Evolutionary conservation across 164 flowering plant species (phyloP).

Genomic region (Aristolochia contorta): DNA sequence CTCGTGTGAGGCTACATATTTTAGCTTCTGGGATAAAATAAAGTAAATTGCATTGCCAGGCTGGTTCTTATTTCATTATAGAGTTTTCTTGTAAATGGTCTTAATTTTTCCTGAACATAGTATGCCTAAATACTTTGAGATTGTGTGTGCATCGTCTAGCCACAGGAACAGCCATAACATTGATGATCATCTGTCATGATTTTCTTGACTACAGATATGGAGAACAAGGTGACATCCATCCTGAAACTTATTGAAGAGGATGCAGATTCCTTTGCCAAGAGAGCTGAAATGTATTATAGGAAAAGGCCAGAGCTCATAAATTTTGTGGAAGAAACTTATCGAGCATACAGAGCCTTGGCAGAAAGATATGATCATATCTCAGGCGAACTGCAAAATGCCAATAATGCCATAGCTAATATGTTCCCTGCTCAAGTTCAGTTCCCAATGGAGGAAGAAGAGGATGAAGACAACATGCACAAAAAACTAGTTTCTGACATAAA

Average conservation of each 20-base stretch:
- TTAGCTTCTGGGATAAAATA: too few species aligned
- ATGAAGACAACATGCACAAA: conserved; percentile 9
- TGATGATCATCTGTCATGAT: conserved; percentile 1
- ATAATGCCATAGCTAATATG: conserved; percentile 66
- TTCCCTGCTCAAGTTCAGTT: conserved; percentile 64
- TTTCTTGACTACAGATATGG: conserved; percentile 53
- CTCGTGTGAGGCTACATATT: too few species aligned
- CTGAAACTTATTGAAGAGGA: conserved; percentile 66
- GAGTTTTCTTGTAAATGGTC: too few species aligned
- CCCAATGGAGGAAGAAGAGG: conserved; percentile 46
- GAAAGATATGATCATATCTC: conserved; percentile 81
- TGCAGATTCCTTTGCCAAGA: conserved; percentile 70
- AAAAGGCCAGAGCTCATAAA: conserved; percentile 71
- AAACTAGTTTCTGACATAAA: conserved; percentile 6
- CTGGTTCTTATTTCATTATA: too few species aligned
- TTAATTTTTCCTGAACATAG: too few species aligned
- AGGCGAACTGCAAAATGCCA: conserved; percentile 68
- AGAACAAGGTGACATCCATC: conserved; percentile 53
- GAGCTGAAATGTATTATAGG: conserved; percentile 80
- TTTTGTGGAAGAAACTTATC: conserved; percentile 63
- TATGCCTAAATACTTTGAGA: background rate
- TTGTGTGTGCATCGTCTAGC: background rate
- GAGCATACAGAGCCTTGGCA: conserved; percentile 75
- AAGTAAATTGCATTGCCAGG: too few species aligned
- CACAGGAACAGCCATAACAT: background rate